A percentile compares a stretch with the other conserved stretches of the same genome.
Evolutionary conservation across 495 filamentous ascomycete genomes (phyloP).

Genomic region (Daldinia decipiens): DNA sequence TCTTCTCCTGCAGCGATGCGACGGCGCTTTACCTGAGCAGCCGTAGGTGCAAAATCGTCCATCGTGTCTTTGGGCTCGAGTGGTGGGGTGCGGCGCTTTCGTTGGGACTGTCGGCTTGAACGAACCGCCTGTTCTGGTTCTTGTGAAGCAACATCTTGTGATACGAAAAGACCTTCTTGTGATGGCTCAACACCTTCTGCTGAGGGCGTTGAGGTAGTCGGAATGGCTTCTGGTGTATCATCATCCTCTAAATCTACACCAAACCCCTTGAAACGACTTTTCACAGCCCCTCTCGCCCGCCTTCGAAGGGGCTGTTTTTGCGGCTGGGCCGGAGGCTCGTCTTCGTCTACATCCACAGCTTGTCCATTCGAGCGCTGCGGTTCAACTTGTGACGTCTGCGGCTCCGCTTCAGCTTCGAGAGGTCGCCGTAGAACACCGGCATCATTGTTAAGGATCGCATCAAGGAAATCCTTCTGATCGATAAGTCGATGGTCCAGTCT

Average conservation of each 20-base stretch:
- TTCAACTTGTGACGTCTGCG: conserved; percentile 28
- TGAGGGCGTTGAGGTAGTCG: conserved; percentile 14
- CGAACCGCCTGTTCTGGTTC: conserved; percentile 32
- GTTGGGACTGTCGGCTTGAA: conserved; percentile 48
- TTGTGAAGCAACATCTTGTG: conserved; percentile 37
- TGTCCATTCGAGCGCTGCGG: conserved; percentile 23
- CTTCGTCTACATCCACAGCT: conserved; percentile 50
- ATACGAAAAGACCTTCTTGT: conserved; percentile 54
- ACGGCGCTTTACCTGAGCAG: conserved; percentile 76
- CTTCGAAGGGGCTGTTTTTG: conserved; percentile 39
- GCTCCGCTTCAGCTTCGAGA: conserved; percentile 58
- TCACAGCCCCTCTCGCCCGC: conserved; percentile 53
- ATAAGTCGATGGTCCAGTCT: conserved; percentile 82
- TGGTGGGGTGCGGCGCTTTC: conserved; percentile 59
- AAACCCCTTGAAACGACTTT: conserved; percentile 81
- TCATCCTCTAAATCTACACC: conserved; percentile 54
- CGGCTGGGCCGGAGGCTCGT: conserved; percentile 25
- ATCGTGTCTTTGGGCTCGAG: conserved; percentile 61
- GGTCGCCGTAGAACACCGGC: conserved; percentile 72
- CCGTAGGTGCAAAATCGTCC: conserved; percentile 73
- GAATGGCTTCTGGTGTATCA: conserved; percentile 31
- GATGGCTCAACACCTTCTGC: conserved; percentile 28
- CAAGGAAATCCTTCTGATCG: conserved; percentile 91
- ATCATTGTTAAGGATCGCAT: conserved; percentile 85
- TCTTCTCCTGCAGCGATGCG: conserved; percentile 62